Conservation (phyloP, 495 filamentous ascomycete species). For the Talaromyces borbonicus region DNA sequence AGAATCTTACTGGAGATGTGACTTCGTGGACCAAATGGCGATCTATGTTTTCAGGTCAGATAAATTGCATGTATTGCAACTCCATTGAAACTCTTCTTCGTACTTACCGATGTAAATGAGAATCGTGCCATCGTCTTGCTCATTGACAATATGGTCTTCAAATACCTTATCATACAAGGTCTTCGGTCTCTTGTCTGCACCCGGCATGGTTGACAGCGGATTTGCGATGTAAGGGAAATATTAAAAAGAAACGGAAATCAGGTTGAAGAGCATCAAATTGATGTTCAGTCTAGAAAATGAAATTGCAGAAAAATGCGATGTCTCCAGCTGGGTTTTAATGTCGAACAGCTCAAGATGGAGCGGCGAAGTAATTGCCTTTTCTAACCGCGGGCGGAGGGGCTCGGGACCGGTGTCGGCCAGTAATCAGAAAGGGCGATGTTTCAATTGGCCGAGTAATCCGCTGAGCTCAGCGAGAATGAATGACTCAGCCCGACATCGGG, state of each 20-base stretch:
- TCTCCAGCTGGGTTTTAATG: too few relatives aligned
- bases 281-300: not conserved
- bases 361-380: conserved; percentile 4
- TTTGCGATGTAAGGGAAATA: not conserved
- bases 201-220: conserved; percentile 77
- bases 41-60: conserved; percentile 51
- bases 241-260: not conserved
- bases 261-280: not conserved
- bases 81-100: too few relatives aligned
- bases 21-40: conserved; percentile 97
- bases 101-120: conserved; percentile 79
- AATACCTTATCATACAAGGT: conserved; percentile 99
- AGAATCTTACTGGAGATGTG: conserved; percentile 56
- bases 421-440: not conserved
- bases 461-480: not conserved
- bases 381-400: conserved; percentile 6
- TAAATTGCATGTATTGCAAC: too few relatives aligned
- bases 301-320: not conserved
- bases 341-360: not conserved
- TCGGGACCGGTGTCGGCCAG: conserved; percentile 3
- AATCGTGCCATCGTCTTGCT: conserved; percentile 85
- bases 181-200: conserved; percentile 62
- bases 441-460: not conserved
- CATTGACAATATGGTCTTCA: conserved; percentile 83
- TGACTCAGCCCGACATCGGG: conserved; percentile 3